Conservation (phyloP, 139 green algal genomes). For the Closterium sp. region DNA sequence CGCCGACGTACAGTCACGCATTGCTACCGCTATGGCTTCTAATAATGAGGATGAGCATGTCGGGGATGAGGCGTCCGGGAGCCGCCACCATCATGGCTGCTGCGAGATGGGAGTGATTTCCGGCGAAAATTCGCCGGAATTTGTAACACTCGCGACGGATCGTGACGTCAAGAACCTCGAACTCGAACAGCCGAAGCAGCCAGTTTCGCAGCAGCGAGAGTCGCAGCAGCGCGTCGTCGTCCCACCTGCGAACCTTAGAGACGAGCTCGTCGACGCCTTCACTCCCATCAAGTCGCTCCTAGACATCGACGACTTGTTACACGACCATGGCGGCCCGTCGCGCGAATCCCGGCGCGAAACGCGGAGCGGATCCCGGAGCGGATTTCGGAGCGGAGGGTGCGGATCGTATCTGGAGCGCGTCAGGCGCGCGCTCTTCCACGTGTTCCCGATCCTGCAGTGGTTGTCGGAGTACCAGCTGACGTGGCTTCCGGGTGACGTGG, state of each 20-base stretch:
- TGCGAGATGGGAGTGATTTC: not conserved
- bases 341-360: not conserved
- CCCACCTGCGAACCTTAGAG: not conserved
- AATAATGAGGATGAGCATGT: not conserved
- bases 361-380: not conserved
- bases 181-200: not conserved
- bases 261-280: not conserved
- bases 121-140: not conserved
- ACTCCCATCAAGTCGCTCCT: not conserved
- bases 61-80: not conserved
- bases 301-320: not conserved
- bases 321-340: not conserved
- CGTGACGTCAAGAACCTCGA: not conserved
- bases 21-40: not conserved
- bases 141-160: not conserved
- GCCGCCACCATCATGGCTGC: not conserved
- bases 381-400: not conserved
- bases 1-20: no score
- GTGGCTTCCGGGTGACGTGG: conserved; percentile 7
- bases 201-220: no score
- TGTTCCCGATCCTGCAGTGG: conserved; percentile 21
- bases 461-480: not conserved
- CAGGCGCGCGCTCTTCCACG: not conserved
- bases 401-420: not conserved
- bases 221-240: not conserved